Evolutionary conservation across 108 stramenopile genomes (phyloP).

Genomic region (Cyclostephanos invisitatus): DNA sequence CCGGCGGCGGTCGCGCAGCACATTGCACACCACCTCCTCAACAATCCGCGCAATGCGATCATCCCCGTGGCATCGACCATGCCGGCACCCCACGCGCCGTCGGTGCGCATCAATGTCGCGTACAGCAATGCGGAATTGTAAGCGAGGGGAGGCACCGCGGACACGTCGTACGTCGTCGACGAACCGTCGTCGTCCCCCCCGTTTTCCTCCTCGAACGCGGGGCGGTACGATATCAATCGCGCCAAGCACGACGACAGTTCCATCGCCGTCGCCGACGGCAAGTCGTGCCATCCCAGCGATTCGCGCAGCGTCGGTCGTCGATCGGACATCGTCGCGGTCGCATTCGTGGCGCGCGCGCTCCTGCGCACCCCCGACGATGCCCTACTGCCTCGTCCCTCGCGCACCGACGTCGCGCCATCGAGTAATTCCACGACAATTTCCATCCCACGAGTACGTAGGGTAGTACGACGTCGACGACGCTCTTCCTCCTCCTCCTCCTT

Average conservation of each 20-base stretch:
- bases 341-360: too few relatives aligned
- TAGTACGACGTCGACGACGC: not conserved
- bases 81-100: conserved; percentile 73
- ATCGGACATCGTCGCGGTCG: too few relatives aligned
- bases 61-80: conserved; percentile 66
- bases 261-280: conserved; percentile 32
- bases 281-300: conserved; percentile 19
- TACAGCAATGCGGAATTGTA: conserved; percentile 61
- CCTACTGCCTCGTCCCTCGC: not conserved
- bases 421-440: not conserved
- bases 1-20: conserved; percentile 32
- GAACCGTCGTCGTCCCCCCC: not conserved
- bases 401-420: not conserved
- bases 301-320: conserved; percentile 17
- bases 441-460: not conserved
- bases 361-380: not conserved
- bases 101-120: conserved; percentile 51
- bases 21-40: conserved; percentile 71
- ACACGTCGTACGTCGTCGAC: not conserved
- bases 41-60: conserved; percentile 56
- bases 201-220: not conserved
- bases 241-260: conserved; percentile 32
- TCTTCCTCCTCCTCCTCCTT: too few relatives aligned
- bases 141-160: conserved; percentile 30
- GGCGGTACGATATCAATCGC: conserved; percentile 51